These are phyloP conservation scores for Prinsepia uniflora DNA, from an alignment of 306 rosid species.

Conservation along the genomic window DNA sequence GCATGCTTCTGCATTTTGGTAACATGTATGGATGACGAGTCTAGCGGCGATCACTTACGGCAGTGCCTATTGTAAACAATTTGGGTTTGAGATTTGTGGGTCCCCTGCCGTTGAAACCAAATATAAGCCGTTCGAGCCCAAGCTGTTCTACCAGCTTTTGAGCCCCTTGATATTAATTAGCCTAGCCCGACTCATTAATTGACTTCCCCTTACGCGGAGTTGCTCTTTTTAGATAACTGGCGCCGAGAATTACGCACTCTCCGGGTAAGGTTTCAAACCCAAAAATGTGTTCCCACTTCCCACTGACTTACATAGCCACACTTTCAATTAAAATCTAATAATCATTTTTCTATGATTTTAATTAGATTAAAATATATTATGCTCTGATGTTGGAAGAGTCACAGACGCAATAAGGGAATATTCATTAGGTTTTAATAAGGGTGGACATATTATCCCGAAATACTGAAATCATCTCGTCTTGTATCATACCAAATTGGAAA, in stretches of 20 bases:
- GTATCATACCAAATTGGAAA: no score
- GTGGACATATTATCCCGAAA: no score
- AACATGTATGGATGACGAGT: background rate
- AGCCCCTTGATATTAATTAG: background rate
- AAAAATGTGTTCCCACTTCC: slow-evolving; percentile 5
- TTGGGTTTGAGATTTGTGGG: background rate
- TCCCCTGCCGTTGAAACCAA: background rate
- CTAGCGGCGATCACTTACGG: background rate
- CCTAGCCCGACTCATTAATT: slow-evolving; percentile 11
- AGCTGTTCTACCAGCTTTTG: slow-evolving; percentile 8
- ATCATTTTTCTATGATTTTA: no score
- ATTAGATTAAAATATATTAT: no score
- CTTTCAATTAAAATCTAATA: no score
- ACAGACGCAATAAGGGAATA: no score
- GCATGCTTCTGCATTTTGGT: slow-evolving; percentile 24
- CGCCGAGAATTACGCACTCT: slow-evolving; percentile 52
- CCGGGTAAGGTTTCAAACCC: slow-evolving; percentile 16
- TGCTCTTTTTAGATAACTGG: slow-evolving; percentile 23
- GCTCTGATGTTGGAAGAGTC: no score
- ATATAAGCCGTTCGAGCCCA: background rate
- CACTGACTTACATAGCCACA: no score
- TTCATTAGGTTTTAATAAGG: no score
- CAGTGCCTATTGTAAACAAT: background rate
- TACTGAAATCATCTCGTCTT: no score
- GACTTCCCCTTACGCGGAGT: slow-evolving; percentile 27